Evolutionary conservation across 2,329 filamentous ascomycete species (phyloP), one percentile per base, ranked within the genome.

Genomic region (Aureobasidium mangrovei): DNA sequence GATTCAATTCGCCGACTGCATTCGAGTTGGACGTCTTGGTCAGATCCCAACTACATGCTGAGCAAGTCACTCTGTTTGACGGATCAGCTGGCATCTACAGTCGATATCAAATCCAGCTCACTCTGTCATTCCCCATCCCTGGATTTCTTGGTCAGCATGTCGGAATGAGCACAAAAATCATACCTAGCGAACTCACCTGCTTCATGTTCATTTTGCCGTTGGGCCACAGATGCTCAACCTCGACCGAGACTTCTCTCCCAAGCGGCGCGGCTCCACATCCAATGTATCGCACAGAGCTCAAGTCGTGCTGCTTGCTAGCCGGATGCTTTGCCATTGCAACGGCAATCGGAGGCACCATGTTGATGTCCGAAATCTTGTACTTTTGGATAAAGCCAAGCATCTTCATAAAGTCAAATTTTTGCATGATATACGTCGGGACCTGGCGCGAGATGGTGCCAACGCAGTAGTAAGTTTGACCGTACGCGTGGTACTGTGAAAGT

Each of bases 91-190:
- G 8, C 9, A 27, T 26, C 10, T 10, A 35, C 32, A 10, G 32
- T 26, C 4, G 7, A 6, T 29, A 7, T 44, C 41, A 9, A 26
- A 8, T 31, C 8, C 18, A 32, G 8, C 71, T 66, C 63, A 68
- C 64, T 93, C 88, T 1, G 88, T 93, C 88, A 94, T 91, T 4
- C 89, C 89, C 85, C 87, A 94, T 3, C 87, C 88, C 43, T 65
- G 44, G 18, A 28, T 45, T 12, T 48, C 32, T n/a, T 36, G 28
- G 8, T 48, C 12, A n/a, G 18, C n/a, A 9, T n/a, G 28, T 18
- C 18, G 18, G 18, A 18, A 18, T 18, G 18, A 18, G 18, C 18
- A 18, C 18, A 18, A 18, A 18, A 18, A 1, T 18, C 18, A 18
- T 18, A 18, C 18, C 18, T 6, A 26, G 6, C 7, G 24, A 33